phyloP scores from a whole-genome alignment of 257 asterid genomes.

The Orobanche coerulescens region DNA sequence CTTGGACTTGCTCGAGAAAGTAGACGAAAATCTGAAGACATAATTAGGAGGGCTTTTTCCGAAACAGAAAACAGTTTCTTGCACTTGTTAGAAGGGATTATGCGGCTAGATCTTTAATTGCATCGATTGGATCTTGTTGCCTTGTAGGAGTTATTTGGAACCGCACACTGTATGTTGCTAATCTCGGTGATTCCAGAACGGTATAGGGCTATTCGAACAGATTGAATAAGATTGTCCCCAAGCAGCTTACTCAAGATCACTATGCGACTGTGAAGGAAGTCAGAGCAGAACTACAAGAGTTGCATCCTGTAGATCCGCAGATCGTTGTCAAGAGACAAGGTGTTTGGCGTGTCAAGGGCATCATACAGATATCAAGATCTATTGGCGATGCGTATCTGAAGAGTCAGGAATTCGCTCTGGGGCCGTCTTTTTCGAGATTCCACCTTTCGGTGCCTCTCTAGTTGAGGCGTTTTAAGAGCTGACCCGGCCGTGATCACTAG shows the following conservation, averaged over 20 bases:
- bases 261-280: slow-evolving; percentile 50
- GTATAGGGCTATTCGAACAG: slow-evolving; percentile 45
- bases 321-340: no score
- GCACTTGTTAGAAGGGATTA: slow-evolving; percentile 35
- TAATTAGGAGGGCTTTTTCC: slow-evolving; percentile 39
- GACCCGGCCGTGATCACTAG: slow-evolving; percentile 50
- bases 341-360: no score
- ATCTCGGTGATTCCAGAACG: slow-evolving; percentile 75
- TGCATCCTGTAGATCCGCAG: slow-evolving; percentile 62
- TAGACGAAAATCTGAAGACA: slow-evolving; percentile 40
- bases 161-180: no score
- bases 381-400: no score
- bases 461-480: no score
- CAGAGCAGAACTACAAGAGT: slow-evolving; percentile 44
- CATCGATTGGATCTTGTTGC: no score
- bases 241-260: slow-evolving; percentile 65
- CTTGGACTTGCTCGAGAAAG: slow-evolving; percentile 44
- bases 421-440: no score
- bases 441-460: no score
- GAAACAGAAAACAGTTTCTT: slow-evolving; percentile 61
- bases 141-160: no score
- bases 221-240: slow-evolving; percentile 37
- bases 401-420: no score
- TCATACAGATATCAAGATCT: no score
- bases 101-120: no score